Base-by-base conservation (phyloP, 352 stramenopile genomes). In the Phytopythium delawarense region DNA sequence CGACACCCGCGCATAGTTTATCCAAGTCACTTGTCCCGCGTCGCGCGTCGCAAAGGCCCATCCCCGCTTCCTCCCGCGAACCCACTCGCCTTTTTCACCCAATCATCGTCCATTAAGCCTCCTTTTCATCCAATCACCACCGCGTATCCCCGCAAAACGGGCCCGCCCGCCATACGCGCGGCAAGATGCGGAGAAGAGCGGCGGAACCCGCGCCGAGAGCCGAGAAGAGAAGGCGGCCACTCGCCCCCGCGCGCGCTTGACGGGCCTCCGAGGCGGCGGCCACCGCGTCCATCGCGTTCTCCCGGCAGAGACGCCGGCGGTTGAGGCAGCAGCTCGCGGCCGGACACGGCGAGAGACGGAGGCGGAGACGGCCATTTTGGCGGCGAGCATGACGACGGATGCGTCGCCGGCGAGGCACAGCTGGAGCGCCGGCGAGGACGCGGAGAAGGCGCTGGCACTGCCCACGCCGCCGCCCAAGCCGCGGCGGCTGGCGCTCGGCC, bases 381-480 rank as follows among this genome's bases (percentile, higher is more conserved):
- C 37, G 40, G 13, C 40, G 40, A 52, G 12, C 45, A 52, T 34
- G 45, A 18, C 21, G 21, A 34, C 45, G 21, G 45, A 21, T n/a
- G 21, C 45, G 45, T 7, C 40, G 40, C 15, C 11, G 45, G 45
- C 9, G 45, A 20, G 45, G n/a, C 45, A 30, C 13, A 51, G 46
- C 28, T 23, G 25, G 23, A 35, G 42, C 55, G 37, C 23, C 7
- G n/a, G 39, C 37, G 55, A 52, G 12, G 15, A 20, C 30, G 44
- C 34, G 44, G 2, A 18, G 9, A 12, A 5, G 56, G 46, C 62
- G 42, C 42, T 67, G 21, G 67, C 60, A 13, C 61, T 65, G 7
- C 67, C 66, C 15, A 74, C 71, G 4, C 73, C 66, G 32, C 34
- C 35, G 35, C 52, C 52, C 30, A 48, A 48, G 34, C 52, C 52